These are phyloP conservation scores for Malbranchea cinnamomea DNA, from an alignment of 2,329 filamentous ascomycete genomes.

Conservation along the genomic window DNA sequence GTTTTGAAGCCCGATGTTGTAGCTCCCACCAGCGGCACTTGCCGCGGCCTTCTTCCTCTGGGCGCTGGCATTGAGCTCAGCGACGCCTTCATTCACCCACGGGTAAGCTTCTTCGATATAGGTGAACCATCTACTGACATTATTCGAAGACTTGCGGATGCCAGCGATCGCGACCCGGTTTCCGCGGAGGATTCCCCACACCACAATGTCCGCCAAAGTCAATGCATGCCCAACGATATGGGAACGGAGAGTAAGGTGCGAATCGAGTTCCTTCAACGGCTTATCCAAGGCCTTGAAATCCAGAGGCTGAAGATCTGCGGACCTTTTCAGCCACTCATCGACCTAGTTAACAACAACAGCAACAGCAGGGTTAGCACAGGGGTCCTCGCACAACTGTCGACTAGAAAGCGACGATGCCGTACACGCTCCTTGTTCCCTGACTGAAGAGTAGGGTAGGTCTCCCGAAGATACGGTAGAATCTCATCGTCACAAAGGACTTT, in stretches of 20 bases:
- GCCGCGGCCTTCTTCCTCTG: constrained; percentile 12
- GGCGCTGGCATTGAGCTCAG: constrained; percentile 10
- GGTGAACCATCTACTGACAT: constrained; percentile 11
- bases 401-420: constrained; percentile 1
- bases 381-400: too few relatives aligned
- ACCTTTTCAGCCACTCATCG: constrained; percentile 11
- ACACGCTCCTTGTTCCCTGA: constrained; percentile 10
- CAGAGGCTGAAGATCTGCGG: constrained; percentile 6
- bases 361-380: not conserved
- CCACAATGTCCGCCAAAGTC: constrained; percentile 11
- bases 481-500: constrained; percentile 10
- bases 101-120: constrained; percentile 14
- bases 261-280: constrained; percentile 12
- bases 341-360: constrained; percentile 7
- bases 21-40: constrained; percentile 13
- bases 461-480: constrained; percentile 9
- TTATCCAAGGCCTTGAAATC: constrained; percentile 13
- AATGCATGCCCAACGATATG: constrained; percentile 12
- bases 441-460: constrained; percentile 8
- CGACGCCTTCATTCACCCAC: constrained; percentile 10
- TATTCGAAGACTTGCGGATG: constrained; percentile 7
- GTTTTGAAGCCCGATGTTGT: constrained; percentile 18
- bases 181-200: constrained; percentile 13
- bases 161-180: constrained; percentile 10
- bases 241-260: constrained; percentile 12